Percentiles rank a stretch among this genome's conserved stretches.
These are phyloP conservation scores for Candida anglica DNA, from an alignment of 805 yeast species.

Conservation along the genomic window DNA sequence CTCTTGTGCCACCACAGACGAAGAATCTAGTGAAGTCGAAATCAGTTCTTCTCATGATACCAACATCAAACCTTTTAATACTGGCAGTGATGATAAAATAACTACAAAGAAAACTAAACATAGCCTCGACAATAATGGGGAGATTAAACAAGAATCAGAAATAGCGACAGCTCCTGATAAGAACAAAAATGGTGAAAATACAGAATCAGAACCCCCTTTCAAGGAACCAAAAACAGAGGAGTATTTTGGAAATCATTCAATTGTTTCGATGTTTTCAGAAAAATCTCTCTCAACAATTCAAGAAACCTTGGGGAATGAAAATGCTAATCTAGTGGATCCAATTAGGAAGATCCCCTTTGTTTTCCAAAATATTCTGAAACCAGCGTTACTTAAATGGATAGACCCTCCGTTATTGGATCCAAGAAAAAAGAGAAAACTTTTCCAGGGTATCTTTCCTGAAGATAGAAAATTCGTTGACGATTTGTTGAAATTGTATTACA, in stretches of 20 bases:
- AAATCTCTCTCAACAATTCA: constrained; percentile 31
- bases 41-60: no score
- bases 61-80: no score
- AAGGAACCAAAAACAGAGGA: no score
- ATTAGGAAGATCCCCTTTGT: constrained; percentile 24
- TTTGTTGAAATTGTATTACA: constrained; percentile 21
- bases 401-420: constrained; percentile 20
- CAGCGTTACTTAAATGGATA: constrained; percentile 21
- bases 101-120: no score
- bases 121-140: no score
- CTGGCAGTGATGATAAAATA: no score
- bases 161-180: no score
- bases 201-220: no score
- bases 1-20: no score
- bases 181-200: no score
- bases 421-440: background rate
- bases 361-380: constrained; percentile 13
- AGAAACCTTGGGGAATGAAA: constrained; percentile 17
- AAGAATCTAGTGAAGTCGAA: no score
- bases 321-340: constrained; percentile 13
- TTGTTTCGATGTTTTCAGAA: constrained; percentile 30
- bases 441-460: constrained; percentile 12
- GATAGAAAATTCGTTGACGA: constrained; percentile 19
- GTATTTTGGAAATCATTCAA: constrained; percentile 35
- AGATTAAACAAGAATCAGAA: no score